Base-by-base conservation (phyloP, 768 basidiomycete genomes). In the Pleurotus tuoliensis region DNA sequence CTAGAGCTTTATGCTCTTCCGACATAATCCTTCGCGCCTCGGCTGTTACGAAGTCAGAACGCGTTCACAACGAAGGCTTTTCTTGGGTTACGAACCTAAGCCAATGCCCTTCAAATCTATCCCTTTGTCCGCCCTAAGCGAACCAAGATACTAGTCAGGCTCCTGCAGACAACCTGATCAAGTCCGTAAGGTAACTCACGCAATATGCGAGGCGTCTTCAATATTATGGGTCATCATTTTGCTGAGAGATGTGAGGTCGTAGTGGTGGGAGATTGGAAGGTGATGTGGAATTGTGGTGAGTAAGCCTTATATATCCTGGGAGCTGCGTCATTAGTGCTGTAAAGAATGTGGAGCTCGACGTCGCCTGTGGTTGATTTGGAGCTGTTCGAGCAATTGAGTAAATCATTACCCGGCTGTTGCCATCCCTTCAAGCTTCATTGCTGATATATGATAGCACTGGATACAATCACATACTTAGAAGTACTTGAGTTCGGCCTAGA, bases 81-180 rank as follows among this genome's bases (percentile, higher is more conserved):
- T 4, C n/a, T 3, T 9, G 3, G 12, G 1, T 4, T 7, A 40
- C 51, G 18, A 37, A 53, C 51, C 39, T 7, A 53, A 25, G 39
- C 51, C 38, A 22, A 53, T 53, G 11, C 43, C 51, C 15, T 53
- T 53, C 39, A 53, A 41, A n/a, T 53, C 39, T 15, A 53, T 53
- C 1, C 51, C 51, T 22, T 25, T 53, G 20, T 53, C 51, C 12
- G 51, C 39, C 3, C 51, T 53, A 13, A 2, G 16, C 9, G 24
- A 7, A 13, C 0, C 22, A 1, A 24, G 0, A 15, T 20, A 15
- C 9, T 15, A 7, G 24, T 20, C 15, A 47, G 18, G 18, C 47
- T 47, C n/a, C 18, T 44, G 16, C n/a, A 44, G 16, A 9, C 2
- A 13, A 5, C 20, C 8, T 15, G 2, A 7, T 22, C 20, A 3